phyloP scores from a whole-genome alignment of 1,139 yeast species.

The Kluyveromyces sp. region DNA sequence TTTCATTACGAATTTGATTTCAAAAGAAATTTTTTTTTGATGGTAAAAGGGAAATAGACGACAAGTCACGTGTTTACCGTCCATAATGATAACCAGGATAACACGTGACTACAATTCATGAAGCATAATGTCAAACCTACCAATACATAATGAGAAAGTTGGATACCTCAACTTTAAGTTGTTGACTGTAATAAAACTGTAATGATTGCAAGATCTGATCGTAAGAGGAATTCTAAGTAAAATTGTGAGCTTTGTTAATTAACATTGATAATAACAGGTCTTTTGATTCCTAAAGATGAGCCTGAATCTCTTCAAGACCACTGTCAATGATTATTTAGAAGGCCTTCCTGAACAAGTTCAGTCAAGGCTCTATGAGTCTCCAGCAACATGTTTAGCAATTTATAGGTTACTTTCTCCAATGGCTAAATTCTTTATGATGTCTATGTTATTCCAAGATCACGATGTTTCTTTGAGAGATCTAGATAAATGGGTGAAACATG shows the following conservation, averaged over 20 bases:
- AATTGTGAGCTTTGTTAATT: not conserved
- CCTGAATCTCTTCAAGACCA: constrained; percentile 51
- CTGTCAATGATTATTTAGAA: constrained; percentile 85
- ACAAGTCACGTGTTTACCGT: not conserved
- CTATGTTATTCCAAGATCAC: constrained; percentile 74
- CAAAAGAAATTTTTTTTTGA: not conserved
- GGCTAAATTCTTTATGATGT: constrained; percentile 83
- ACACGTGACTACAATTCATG: too few species aligned
- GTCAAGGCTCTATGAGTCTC: constrained; percentile 66
- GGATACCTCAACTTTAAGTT: too few species aligned
- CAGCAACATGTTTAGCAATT: constrained; percentile 91
- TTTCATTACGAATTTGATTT: not conserved
- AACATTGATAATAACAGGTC: not conserved
- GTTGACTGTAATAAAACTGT: too few species aligned
- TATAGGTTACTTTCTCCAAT: constrained; percentile 80
- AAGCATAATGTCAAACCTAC: too few species aligned
- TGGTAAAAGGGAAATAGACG: not conserved
- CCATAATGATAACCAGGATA: too few species aligned
- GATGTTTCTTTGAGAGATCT: constrained; percentile 62
- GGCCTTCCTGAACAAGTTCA: constrained; percentile 82
- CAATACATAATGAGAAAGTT: too few species aligned
- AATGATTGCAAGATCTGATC: too few species aligned
- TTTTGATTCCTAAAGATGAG: constrained; percentile 20
- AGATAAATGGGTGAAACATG: constrained; percentile 68
- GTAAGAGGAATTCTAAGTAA: not conserved